Percentiles rank a stretch among this genome's conserved stretches.
These are phyloP conservation scores for Huntiella omanensis DNA, from an alignment of 2,329 filamentous ascomycete genomes.

Conservation along the genomic window DNA sequence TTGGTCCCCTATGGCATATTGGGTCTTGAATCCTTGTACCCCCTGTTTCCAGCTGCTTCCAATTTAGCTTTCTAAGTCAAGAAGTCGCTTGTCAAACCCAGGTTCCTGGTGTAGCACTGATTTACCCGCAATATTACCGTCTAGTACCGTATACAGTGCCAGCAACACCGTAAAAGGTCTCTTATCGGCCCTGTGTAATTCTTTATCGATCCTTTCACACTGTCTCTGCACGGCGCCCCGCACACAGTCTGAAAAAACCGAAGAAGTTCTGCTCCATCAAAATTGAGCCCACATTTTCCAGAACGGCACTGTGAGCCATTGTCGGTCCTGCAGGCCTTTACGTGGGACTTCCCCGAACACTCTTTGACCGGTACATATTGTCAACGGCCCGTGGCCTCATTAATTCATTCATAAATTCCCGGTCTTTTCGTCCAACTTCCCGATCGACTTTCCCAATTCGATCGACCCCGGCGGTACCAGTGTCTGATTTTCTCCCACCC, in stretches of 20 bases:
- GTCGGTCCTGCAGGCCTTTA: constrained; percentile 1
- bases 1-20: background rate
- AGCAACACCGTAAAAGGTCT: constrained; percentile 1
- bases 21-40: background rate
- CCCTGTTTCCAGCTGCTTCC: constrained; percentile 7
- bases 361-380: background rate
- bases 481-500: constrained; percentile 1
- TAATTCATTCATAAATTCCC: background rate
- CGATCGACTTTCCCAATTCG: background rate
- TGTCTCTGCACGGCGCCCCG: constrained; percentile 7
- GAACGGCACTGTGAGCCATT: background rate
- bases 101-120: background rate
- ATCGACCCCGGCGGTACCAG: no score
- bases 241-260: constrained; percentile 10
- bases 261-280: constrained; percentile 3
- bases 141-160: background rate
- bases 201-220: background rate
- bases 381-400: background rate
- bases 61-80: background rate
- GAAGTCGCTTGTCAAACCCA: background rate
- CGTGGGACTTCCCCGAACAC: background rate
- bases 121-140: constrained; percentile 8
- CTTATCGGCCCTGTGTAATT: background rate
- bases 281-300: constrained; percentile 10
- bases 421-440: background rate